These are phyloP conservation scores for Scedosporium aurantiacum DNA, from an alignment of 2,329 filamentous ascomycete genomes.

Conservation along the genomic window DNA sequence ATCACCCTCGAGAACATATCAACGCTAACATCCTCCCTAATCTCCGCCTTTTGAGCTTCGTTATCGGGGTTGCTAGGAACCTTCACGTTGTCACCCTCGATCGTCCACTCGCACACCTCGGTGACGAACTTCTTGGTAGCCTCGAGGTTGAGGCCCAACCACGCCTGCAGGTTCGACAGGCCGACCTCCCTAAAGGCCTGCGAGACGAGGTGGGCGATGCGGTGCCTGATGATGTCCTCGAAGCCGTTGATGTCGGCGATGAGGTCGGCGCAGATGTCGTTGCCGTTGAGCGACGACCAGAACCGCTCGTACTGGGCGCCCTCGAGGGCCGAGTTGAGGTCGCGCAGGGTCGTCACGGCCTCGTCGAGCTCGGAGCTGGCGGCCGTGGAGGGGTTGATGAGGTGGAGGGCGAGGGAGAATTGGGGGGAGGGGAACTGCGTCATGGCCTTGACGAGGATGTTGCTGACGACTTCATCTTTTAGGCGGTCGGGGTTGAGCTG, in stretches of 20 bases:
- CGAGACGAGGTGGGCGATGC: conserved; percentile 79
- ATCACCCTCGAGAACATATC: conserved; percentile 76
- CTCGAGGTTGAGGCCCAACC: conserved; percentile 61
- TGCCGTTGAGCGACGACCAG: conserved; percentile 85
- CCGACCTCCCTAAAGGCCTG: conserved; percentile 68
- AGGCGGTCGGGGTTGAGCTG: conserved; percentile 98
- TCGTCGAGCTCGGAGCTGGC: conserved; percentile 68
- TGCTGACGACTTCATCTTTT: conserved; percentile 95
- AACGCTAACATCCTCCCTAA: conserved; percentile 88
- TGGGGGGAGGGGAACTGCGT: conserved; percentile 95
- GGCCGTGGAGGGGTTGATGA: conserved; percentile 70
- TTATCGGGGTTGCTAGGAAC: conserved; percentile 93
- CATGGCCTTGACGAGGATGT: conserved; percentile 95
- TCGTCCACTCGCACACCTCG: conserved; percentile 77
- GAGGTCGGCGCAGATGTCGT: conserved; percentile 91
- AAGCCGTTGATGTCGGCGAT: conserved; percentile 91
- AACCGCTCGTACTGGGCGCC: conserved; percentile 83
- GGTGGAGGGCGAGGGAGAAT: conserved; percentile 87
- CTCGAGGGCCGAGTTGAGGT: conserved; percentile 78
- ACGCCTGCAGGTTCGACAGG: conserved; percentile 57
- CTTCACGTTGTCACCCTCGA: conserved; percentile 58
- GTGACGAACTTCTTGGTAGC: conserved; percentile 66
- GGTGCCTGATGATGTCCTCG: conserved; percentile 82
- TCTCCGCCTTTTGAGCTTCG: conserved; percentile 90
- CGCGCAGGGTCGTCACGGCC: conserved; percentile 77